Evolutionary conservation across 1,284 basidiomycete genomes (phyloP).

Genomic region (Cryptococcus deneoformans): DNA sequence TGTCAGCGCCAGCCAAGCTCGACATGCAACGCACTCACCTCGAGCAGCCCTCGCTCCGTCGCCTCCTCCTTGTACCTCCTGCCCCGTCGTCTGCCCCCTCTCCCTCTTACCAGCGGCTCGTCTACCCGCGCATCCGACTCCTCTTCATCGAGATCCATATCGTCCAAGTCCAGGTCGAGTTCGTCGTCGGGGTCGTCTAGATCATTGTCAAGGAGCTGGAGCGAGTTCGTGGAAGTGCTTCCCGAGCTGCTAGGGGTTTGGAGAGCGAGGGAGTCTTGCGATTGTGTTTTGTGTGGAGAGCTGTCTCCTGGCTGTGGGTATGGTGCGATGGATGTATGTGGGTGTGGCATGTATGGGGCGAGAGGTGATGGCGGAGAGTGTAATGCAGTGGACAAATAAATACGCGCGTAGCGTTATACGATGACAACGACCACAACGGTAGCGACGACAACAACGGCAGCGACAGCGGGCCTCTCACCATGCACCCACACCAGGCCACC

Average conservation of each 20-base stretch:
- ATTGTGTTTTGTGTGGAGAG: neutral
- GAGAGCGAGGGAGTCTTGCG: neutral
- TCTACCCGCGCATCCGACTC: slow-evolving; percentile 15
- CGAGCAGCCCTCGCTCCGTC: slow-evolving; percentile 21
- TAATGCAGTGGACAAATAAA: neutral
- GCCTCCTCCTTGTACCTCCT: slow-evolving; percentile 22
- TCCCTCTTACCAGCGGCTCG: slow-evolving; percentile 18
- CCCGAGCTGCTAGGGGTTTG: neutral
- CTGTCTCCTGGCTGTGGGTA: neutral
- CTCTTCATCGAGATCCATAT: slow-evolving; percentile 23
- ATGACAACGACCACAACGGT: neutral
- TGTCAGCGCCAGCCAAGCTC: neutral
- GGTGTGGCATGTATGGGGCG: neutral
- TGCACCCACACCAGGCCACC: slow-evolving; percentile 25
- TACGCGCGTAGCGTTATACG: neutral
- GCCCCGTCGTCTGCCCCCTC: slow-evolving; percentile 13
- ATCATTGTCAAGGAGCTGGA: slow-evolving; percentile 26
- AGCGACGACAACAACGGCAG: neutral
- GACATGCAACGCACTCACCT: slow-evolving; percentile 17
- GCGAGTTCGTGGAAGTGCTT: neutral
- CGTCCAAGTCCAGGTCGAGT: slow-evolving; percentile 8
- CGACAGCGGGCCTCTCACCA: neutral
- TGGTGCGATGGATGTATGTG: neutral
- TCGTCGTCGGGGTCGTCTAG: slow-evolving; percentile 12
- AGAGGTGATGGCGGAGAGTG: neutral